Evolutionary conservation across 2,329 filamentous ascomycete species (phyloP).

Genomic region (Microdochium trichocladiopsis): DNA sequence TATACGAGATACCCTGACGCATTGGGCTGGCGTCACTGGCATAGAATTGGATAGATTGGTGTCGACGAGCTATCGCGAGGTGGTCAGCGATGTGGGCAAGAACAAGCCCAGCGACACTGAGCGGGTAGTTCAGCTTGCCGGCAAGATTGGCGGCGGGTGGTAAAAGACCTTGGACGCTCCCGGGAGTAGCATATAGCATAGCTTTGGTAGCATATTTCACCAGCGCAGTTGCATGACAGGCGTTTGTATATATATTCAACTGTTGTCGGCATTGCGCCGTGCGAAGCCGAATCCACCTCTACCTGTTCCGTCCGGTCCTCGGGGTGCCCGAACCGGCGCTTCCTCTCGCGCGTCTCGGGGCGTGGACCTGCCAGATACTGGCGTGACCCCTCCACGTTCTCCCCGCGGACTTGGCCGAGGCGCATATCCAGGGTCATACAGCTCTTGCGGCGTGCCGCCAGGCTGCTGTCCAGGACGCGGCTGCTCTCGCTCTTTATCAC

Average conservation of each 20-base stretch:
- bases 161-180: slow-evolving; percentile 30
- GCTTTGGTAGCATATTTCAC: slow-evolving; percentile 6
- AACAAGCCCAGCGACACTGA: slow-evolving; percentile 62
- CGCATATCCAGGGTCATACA: slow-evolving; percentile 72
- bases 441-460: slow-evolving; percentile 41
- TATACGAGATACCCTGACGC: slow-evolving; percentile 61
- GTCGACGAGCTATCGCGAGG: slow-evolving; percentile 83
- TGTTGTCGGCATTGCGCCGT: neutral
- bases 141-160: slow-evolving; percentile 92
- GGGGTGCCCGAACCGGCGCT: slow-evolving; percentile 65
- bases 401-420: slow-evolving; percentile 51
- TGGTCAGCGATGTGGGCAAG: slow-evolving; percentile 93
- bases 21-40: slow-evolving; percentile 70
- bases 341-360: slow-evolving; percentile 46
- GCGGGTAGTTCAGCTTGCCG: slow-evolving; percentile 78
- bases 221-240: slow-evolving; percentile 15
- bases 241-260: slow-evolving; percentile 2
- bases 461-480: slow-evolving; percentile 21
- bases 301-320: slow-evolving; percentile 70
- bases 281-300: slow-evolving; percentile 72
- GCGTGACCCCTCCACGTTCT: slow-evolving; percentile 25
- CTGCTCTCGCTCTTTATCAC: slow-evolving; percentile 14
- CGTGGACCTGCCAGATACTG: slow-evolving; percentile 32
- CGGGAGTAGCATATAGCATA: neutral
- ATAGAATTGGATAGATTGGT: slow-evolving; percentile 66